Conservation (phyloP, 140 eudicot genomes). For the Flaveria floridana region DNA sequence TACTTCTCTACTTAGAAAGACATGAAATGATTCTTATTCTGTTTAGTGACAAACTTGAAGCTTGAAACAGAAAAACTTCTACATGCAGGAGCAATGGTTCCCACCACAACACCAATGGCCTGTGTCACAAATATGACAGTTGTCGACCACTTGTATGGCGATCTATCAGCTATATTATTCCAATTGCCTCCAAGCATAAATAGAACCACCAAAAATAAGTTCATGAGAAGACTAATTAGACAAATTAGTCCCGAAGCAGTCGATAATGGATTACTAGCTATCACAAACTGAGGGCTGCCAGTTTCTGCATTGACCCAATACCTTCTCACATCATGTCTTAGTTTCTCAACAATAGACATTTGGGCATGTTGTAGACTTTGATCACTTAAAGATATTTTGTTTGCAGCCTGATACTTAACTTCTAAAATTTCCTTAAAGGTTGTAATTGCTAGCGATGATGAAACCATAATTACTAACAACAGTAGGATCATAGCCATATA, state of each 20-base stretch:
- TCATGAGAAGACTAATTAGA: neutral
- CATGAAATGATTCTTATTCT: neutral
- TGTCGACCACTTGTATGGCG: slow-evolving; percentile 17
- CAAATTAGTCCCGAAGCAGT: slow-evolving; percentile 26
- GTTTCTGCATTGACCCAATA: slow-evolving; percentile 36
- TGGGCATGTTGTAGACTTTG: neutral
- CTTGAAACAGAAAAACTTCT: slow-evolving; percentile 11
- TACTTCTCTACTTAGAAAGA: slow-evolving; percentile 28
- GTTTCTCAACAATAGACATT: slow-evolving; percentile 8
- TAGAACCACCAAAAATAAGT: neutral
- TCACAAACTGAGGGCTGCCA: slow-evolving; percentile 29
- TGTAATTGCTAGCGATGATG: slow-evolving; percentile 12
- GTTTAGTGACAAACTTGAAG: slow-evolving; percentile 2
- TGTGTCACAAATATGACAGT: slow-evolving; percentile 3
- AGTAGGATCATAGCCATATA: neutral
- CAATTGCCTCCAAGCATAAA: neutral
- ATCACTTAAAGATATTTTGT: neutral
- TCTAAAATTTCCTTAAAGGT: slow-evolving; percentile 17
- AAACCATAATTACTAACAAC: slow-evolving; percentile 3
- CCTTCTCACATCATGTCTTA: slow-evolving; percentile 29
- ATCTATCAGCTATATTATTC: neutral
- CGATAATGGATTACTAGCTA: slow-evolving; percentile 21
- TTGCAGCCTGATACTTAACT: slow-evolving; percentile 11
- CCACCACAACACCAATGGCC: slow-evolving; percentile 19
- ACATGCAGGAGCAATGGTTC: slow-evolving; percentile 8